These are phyloP conservation scores for Hymenoscyphus occultus DNA, from an alignment of 2,329 filamentous ascomycete species.

Conservation along the genomic window DNA sequence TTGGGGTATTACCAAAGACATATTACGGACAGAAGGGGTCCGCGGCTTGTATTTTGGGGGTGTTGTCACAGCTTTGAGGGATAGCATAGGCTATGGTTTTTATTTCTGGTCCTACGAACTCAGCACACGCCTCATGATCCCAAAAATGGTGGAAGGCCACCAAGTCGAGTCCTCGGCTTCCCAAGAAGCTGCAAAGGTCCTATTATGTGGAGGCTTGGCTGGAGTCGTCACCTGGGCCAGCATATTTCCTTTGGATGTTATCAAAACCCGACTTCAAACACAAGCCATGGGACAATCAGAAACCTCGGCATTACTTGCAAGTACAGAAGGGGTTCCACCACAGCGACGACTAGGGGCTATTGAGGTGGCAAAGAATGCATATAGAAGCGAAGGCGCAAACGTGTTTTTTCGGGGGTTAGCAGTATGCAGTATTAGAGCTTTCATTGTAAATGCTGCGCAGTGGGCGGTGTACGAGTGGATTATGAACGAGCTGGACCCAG, in stretches of 20 bases:
- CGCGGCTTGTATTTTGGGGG: constrained; percentile 80
- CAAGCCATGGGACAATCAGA: constrained; percentile 46
- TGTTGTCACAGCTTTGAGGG: constrained; percentile 73
- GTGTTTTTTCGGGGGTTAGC: constrained; percentile 73
- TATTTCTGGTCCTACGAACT: constrained; percentile 95
- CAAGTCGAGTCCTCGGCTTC: constrained; percentile 24
- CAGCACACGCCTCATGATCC: constrained; percentile 56
- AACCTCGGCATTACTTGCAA: constrained; percentile 36
- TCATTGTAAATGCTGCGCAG: constrained; percentile 89
- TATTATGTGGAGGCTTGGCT: constrained; percentile 83
- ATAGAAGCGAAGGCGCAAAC: constrained; percentile 56
- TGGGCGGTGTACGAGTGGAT: constrained; percentile 92
- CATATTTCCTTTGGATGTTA: constrained; percentile 85
- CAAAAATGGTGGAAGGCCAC: constrained; percentile 17
- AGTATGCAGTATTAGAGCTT: constrained; percentile 81
- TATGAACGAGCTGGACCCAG: constrained; percentile 55
- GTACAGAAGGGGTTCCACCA: constrained; percentile 21
- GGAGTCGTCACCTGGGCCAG: constrained; percentile 87
- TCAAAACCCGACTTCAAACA: constrained; percentile 90
- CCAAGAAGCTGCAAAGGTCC: constrained; percentile 56
- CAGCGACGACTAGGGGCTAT: constrained; percentile 49
- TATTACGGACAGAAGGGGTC: constrained; percentile 57
- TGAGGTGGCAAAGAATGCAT: constrained; percentile 63
- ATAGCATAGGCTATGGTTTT: constrained; percentile 93
- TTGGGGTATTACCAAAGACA: constrained; percentile 60